Conservation (phyloP, 73 alveolate genomes). For the Tetrahymena malaccensis region DNA sequence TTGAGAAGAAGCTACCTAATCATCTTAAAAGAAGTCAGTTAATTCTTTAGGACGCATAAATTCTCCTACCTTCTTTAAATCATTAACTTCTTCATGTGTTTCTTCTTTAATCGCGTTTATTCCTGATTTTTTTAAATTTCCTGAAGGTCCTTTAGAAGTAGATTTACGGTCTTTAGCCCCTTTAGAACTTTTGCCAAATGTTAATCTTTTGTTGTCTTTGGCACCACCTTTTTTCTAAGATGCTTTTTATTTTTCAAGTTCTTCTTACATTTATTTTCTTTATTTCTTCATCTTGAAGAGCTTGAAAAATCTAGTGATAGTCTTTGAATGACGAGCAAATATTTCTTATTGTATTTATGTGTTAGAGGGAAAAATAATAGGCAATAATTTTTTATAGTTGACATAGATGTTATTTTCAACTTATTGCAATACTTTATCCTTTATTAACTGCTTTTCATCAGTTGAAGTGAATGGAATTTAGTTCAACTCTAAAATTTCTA, state of each 20-base stretch:
- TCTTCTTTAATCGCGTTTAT: neutral
- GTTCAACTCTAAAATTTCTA: neutral
- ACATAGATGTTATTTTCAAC: neutral
- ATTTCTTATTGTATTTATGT: neutral
- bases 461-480: neutral
- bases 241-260: neutral
- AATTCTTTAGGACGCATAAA: neutral
- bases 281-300: neutral
- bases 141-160: neutral
- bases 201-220: neutral
- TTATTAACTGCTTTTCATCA: neutral
- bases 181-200: neutral
- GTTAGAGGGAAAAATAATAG: neutral
- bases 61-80: neutral
- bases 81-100: neutral
- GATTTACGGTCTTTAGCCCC: neutral
- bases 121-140: neutral
- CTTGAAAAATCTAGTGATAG: neutral
- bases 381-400: neutral
- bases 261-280: neutral
- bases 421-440: neutral
- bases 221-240: neutral
- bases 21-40: neutral
- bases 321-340: neutral
- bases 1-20: neutral